Percentiles rank a stretch among this genome's conserved stretches.
These are phyloP conservation scores for Naganishia sp. DNA, from an alignment of 1,284 basidiomycete genomes.

Conservation along the genomic window DNA sequence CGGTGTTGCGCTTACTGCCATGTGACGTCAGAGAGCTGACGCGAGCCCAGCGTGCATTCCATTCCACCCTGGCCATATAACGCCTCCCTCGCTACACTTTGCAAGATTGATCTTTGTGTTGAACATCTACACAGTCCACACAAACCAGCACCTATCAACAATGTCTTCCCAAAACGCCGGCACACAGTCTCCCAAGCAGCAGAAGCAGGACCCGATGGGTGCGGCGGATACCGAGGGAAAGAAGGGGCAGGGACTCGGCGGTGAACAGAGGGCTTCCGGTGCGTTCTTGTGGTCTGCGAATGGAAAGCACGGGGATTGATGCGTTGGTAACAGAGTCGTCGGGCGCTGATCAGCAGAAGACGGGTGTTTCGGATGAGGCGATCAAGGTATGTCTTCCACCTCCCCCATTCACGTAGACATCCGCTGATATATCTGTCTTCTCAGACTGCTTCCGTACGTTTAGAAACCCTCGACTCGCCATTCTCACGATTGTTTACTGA, in stretches of 20 bases:
- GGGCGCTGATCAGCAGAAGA: neutral
- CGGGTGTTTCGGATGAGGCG: constrained; percentile 13
- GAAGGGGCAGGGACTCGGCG: constrained; percentile 11
- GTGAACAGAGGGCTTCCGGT: constrained; percentile 9
- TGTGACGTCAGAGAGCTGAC: too few relatives aligned
- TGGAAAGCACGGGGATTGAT: too few relatives aligned
- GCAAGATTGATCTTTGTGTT: neutral
- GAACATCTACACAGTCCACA: neutral
- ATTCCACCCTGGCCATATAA: neutral
- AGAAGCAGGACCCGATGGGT: constrained; percentile 26
- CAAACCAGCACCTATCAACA: constrained; percentile 6
- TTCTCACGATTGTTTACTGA: neutral
- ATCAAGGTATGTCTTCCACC: constrained; percentile 7
- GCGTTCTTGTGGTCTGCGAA: too few relatives aligned
- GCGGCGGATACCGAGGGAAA: constrained; percentile 26
- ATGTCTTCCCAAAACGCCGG: constrained; percentile 31
- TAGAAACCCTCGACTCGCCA: too few relatives aligned
- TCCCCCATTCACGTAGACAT: too few relatives aligned
- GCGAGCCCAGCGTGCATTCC: too few relatives aligned
- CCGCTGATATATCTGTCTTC: neutral
- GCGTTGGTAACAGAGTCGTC: too few relatives aligned
- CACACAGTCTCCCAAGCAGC: constrained; percentile 26
- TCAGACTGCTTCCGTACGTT: constrained; percentile 21
- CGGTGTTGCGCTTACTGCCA: too few relatives aligned
- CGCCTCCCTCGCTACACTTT: neutral